phyloP scores from a whole-genome alignment of 768 basidiomycete species.

The Ramaria sp. region DNA sequence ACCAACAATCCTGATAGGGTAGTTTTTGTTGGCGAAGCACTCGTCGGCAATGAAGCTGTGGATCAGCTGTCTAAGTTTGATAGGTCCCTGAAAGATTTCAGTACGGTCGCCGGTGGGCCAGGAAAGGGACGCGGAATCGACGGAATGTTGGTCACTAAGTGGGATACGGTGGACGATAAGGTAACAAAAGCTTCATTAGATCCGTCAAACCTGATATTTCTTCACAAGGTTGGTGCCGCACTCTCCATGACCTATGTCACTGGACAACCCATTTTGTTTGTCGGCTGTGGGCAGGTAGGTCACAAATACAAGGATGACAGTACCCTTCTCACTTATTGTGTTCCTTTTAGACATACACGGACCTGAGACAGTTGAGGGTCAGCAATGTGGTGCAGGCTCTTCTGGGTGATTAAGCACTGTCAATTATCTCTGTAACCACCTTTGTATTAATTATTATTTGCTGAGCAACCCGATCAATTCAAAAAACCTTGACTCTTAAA shows the following conservation, averaged over 20 bases:
- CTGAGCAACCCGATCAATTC: too few species aligned
- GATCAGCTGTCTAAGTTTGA: conserved; percentile 98
- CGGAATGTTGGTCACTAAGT: conserved; percentile 97
- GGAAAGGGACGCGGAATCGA: conserved; percentile 87
- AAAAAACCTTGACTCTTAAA: too few species aligned
- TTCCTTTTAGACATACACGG: conserved; percentile 77
- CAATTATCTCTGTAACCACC: not conserved
- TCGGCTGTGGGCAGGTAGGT: conserved; percentile 91
- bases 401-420: conserved; percentile 46
- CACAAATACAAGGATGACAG: not conserved
- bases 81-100: conserved; percentile 86
- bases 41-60: conserved; percentile 98
- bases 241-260: conserved; percentile 99
- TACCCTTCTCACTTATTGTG: conserved; percentile 8
- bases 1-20: conserved; percentile 96
- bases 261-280: conserved; percentile 96
- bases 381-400: conserved; percentile 91
- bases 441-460: not conserved
- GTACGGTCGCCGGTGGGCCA: conserved; percentile 48
- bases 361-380: conserved; percentile 83
- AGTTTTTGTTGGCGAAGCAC: conserved; percentile 94
- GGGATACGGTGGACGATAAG: conserved; percentile 98
- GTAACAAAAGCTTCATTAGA: conserved; percentile 29
- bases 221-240: conserved; percentile 85
- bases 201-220: conserved; percentile 7